Evolutionary conservation across 1,284 basidiomycete species (phyloP), one percentile per base, ranked within the genome.

Genomic region (Cutaneotrichosporon daszewskae): DNA sequence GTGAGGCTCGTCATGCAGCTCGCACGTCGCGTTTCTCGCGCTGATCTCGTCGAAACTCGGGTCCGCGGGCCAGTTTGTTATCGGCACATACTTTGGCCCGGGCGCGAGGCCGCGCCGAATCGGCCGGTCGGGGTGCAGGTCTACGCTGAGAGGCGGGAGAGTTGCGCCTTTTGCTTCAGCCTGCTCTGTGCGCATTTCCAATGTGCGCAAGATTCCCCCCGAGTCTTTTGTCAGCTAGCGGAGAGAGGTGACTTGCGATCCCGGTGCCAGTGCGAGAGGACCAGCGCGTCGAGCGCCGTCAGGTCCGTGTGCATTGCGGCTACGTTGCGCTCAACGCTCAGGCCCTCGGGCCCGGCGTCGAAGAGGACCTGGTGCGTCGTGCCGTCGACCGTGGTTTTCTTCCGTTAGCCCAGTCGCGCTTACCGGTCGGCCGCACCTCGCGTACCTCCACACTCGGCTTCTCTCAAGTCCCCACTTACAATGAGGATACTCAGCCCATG

Each of bases 221-320:
- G 84, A 85, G 69, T 89, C 57, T 60, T 32, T 9, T 14, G 25
- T 51, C 26, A 54, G 45, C 33, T n/a, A n/a, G 10, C 9, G 4
- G 18, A 18, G 18, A 10, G 14, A 6, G 24, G 9, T 13, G n/a
- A 43, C 59, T 39, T 29, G 59, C 59, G 85, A 60, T 89, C 87
- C 37, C 77, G 74, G 63, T 88, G 86, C 85, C 86, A 89, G 63
- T 89, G 87, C 1, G 84, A 86, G 12, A 82, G 76, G 17, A 87
- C 72, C 31, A 87, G 72, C 22, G 80, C 76, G 31, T 80, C 77
- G 49, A 89, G 75, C 32, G 72, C 64, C 25, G 75, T 69, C 6
- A 79, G 65, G 4, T 76, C 76, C 1, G 79, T 62, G 17, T 79
- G 72, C 74, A 88, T 75, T 2, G 81, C 77, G 7, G 68, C 64